A percentile compares a stretch with the other conserved stretches of the same genome.
Conservation (phyloP, 2,329 filamentous ascomycete species). For the Dothideomycetidae sp. region DNA sequence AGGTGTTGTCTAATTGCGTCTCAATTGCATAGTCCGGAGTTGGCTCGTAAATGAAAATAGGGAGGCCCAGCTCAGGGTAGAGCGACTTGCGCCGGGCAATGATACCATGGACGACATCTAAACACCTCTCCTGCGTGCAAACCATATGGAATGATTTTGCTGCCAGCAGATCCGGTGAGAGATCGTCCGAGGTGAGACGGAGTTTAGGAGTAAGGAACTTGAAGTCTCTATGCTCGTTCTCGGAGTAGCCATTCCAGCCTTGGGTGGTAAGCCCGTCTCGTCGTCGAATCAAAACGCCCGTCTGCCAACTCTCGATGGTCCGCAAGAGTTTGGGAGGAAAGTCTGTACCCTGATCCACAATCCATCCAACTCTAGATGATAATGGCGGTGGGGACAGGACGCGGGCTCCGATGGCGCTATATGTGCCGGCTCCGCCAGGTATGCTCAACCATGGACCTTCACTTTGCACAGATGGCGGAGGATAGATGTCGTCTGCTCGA, state of each 20-base stretch:
- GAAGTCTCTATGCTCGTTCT: constrained; percentile 44
- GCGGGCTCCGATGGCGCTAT: constrained; percentile 74
- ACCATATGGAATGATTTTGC: constrained; percentile 77
- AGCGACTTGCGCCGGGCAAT: constrained; percentile 34
- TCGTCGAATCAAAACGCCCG: constrained; percentile 56
- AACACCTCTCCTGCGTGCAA: constrained; percentile 64
- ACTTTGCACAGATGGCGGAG: constrained; percentile 48
- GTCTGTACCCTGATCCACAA: constrained; percentile 78
- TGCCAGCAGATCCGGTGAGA: constrained; percentile 51
- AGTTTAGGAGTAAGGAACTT: constrained; percentile 78
- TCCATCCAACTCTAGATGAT: constrained; percentile 66
- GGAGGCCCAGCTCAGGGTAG: constrained; percentile 29
- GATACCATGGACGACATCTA: constrained; percentile 61
- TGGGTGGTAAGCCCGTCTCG: constrained; percentile 62
- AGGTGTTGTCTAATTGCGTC: constrained; percentile 41
- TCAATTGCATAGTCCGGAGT: constrained; percentile 77
- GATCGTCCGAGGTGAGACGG: constrained; percentile 58
- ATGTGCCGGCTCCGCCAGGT: constrained; percentile 79
- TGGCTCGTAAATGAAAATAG: constrained; percentile 87
- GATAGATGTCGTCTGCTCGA: constrained; percentile 74
- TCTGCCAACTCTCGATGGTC: constrained; percentile 60
- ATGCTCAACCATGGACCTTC: constrained; percentile 50
- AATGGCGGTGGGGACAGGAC: constrained; percentile 64
- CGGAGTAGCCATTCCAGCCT: constrained; percentile 82
- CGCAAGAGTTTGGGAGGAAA: constrained; percentile 55